These are phyloP conservation scores for Aspergillus pseudotamarii DNA, from an alignment of 2,329 filamentous ascomycete species.

Conservation along the genomic window DNA sequence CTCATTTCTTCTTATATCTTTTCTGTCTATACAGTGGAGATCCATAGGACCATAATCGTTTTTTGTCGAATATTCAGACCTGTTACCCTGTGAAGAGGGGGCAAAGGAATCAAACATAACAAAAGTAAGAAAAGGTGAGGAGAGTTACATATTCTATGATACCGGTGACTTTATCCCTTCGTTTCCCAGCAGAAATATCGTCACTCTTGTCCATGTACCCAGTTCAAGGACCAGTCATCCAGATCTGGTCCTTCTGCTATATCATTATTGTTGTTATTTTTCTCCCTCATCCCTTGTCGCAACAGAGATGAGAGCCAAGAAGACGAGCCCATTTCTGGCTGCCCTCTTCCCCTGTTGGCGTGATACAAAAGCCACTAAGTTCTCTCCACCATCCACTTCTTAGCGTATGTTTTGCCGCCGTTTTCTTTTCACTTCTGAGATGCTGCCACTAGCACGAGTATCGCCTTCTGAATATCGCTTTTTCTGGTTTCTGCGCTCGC, in stretches of 20 bases:
- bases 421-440: neutral
- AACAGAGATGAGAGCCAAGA: neutral
- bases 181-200: neutral
- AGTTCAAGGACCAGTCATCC: neutral
- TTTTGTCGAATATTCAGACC: neutral
- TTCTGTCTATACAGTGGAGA: neutral
- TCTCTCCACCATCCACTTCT: neutral
- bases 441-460: neutral
- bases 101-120: neutral
- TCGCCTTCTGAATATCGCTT: neutral
- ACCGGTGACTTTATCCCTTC: neutral
- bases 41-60: neutral
- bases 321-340: neutral
- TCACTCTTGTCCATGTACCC: neutral
- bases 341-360: constrained; percentile 4
- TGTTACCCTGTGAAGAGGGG: neutral
- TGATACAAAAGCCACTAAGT: constrained; percentile 8
- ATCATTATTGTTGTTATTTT: neutral
- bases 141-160: neutral
- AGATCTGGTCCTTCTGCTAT: too few species aligned
- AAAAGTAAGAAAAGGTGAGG: neutral
- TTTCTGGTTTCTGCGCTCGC: neutral
- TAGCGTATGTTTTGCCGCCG: neutral
- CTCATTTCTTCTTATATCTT: neutral
- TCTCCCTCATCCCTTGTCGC: neutral